Percentiles rank a stretch among this genome's conserved stretches.
phyloP scores from a whole-genome alignment of 75 land plant species.

The Gnetum montanum region DNA sequence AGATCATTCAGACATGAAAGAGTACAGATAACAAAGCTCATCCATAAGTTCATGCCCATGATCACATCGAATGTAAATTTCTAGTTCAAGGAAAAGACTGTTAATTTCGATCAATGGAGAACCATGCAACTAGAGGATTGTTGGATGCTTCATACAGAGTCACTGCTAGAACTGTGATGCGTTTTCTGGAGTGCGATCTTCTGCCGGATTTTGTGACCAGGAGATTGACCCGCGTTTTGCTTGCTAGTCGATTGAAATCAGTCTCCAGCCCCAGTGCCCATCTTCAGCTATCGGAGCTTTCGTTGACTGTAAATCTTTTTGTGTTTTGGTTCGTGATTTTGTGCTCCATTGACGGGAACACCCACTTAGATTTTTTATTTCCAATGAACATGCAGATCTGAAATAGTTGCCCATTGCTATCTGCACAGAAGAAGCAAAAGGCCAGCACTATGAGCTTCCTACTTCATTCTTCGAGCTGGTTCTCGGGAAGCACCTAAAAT shows the following conservation, averaged over 20 bases:
- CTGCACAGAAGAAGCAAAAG: constrained; percentile 64
- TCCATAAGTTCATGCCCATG: too few species aligned
- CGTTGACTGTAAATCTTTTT: constrained; percentile 34
- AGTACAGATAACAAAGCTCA: too few species aligned
- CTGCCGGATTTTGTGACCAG: constrained; percentile 74
- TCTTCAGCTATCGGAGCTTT: constrained; percentile 51
- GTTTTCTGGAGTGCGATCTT: constrained; percentile 63
- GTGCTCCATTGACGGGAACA: too few species aligned
- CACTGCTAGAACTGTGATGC: constrained; percentile 27
- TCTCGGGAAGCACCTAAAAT: constrained; percentile 77
- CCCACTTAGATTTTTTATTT: too few species aligned
- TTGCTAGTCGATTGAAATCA: constrained; percentile 59
- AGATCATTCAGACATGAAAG: too few species aligned
- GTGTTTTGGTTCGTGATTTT: background rate
- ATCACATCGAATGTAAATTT: too few species aligned
- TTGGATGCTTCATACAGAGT: constrained; percentile 26
- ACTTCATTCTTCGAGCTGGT: constrained; percentile 85
- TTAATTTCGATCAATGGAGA: too few species aligned
- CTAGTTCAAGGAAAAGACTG: too few species aligned
- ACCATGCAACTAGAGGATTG: constrained; percentile 1
- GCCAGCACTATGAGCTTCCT: constrained; percentile 88
- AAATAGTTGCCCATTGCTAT: constrained; percentile 88
- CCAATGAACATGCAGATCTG: constrained; percentile 50
- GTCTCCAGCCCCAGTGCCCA: constrained; percentile 37
- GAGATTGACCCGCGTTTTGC: constrained; percentile 52